Percentiles rank a stretch among this genome's conserved stretches.
Conservation (phyloP, 2,329 filamentous ascomycete species). For the Fusarium tjaetaba region DNA sequence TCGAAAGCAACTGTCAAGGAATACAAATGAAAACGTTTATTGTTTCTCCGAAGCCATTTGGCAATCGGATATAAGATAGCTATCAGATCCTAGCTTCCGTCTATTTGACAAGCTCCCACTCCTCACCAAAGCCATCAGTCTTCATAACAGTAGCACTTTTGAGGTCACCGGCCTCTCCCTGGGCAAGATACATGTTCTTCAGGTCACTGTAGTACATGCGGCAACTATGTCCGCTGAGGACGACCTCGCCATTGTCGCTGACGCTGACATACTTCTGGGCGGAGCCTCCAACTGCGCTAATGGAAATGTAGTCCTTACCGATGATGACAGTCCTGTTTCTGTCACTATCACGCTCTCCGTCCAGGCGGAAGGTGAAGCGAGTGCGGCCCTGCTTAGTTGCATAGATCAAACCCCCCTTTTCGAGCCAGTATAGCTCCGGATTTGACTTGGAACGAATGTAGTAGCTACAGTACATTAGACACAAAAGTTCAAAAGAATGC, state of each 20-base stretch:
- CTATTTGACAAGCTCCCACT: constrained; percentile 29
- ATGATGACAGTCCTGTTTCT: background rate
- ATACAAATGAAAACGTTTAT: background rate
- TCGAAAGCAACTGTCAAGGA: background rate
- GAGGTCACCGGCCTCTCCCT: background rate
- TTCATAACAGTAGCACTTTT: background rate
- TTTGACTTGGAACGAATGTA: constrained; percentile 16
- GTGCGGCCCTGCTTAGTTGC: background rate
- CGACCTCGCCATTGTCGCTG: background rate
- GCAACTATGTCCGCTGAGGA: background rate
- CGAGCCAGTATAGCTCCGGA: constrained; percentile 1
- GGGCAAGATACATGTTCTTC: background rate
- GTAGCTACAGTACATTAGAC: background rate
- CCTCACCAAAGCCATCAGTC: background rate
- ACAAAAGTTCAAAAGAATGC: background rate
- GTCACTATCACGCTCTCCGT: background rate
- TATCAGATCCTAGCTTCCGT: background rate
- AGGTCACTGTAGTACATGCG: constrained; percentile 5
- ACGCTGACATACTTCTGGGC: constrained; percentile 1
- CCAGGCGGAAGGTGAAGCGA: background rate
- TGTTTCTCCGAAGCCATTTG: background rate
- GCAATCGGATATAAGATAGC: background rate
- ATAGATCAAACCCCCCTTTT: background rate
- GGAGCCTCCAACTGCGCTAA: background rate
- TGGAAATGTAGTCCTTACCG: background rate